A percentile compares a stretch with the other conserved stretches of the same genome.
Conservation (phyloP, 208 protist genomes). For the Blastocrithidia nonstop region DNA sequence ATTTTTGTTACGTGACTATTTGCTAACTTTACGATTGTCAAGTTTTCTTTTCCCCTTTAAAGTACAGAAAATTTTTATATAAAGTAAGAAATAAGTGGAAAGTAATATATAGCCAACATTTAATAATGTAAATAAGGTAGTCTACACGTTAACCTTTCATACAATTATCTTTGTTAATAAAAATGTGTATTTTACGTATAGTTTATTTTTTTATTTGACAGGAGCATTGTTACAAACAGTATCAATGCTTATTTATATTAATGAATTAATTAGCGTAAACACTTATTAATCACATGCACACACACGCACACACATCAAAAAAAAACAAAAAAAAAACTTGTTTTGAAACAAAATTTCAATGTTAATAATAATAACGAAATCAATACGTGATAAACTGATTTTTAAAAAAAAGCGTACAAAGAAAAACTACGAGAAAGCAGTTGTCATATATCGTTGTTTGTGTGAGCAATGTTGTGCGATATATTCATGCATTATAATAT, state of each 20-base stretch:
- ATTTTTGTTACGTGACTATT: too few relatives aligned
- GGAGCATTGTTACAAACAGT: background rate
- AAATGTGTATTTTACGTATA: background rate
- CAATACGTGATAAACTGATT: too few relatives aligned
- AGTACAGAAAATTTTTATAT: too few relatives aligned
- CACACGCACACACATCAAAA: background rate
- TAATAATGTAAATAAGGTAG: conserved; percentile 1
- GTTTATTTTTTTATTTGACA: background rate
- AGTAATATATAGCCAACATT: background rate
- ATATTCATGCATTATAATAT: too few relatives aligned
- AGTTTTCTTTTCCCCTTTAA: too few relatives aligned
- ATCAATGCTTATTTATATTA: background rate
- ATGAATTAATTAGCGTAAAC: background rate
- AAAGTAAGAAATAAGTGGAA: conserved; percentile 1
- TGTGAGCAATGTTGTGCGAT: too few relatives aligned
- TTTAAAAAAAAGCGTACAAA: conserved; percentile 1
- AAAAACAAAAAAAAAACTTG: conserved; percentile 2
- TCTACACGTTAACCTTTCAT: background rate
- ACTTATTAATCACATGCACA: background rate
- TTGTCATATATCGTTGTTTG: too few relatives aligned
- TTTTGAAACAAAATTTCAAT: too few relatives aligned
- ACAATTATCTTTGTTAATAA: background rate
- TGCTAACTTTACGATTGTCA: too few relatives aligned
- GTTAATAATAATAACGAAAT: too few relatives aligned
- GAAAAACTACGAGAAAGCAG: conserved; percentile 1